phyloP scores from a whole-genome alignment of 2,329 filamentous ascomycete genomes.

The Teratosphaeriaceae sp. region DNA sequence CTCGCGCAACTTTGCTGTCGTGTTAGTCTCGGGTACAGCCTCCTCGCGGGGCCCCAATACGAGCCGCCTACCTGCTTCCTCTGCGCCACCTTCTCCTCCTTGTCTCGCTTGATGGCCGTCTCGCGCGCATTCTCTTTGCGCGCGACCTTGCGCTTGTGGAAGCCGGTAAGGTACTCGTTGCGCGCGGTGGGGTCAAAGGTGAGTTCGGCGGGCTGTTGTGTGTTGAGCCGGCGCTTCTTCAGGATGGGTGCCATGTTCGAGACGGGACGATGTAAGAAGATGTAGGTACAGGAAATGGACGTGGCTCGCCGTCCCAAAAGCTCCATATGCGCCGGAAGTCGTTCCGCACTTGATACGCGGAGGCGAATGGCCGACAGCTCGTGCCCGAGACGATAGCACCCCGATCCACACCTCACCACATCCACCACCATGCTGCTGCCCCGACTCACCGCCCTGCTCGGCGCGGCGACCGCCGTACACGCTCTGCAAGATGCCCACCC shows the following conservation, averaged over 20 bases:
- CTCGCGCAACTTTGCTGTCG: constrained; percentile 86
- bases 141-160: constrained; percentile 90
- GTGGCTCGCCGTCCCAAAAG: too few relatives aligned
- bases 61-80: constrained; percentile 73
- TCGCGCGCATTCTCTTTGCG: constrained; percentile 81
- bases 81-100: constrained; percentile 66
- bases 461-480: constrained; percentile 37
- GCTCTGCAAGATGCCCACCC: constrained; percentile 85
- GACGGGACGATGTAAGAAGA: background rate
- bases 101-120: constrained; percentile 66
- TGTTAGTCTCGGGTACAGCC: too few relatives aligned
- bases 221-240: constrained; percentile 59
- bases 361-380: too few relatives aligned
- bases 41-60: too few relatives aligned
- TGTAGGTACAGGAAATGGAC: too few relatives aligned
- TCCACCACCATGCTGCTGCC: constrained; percentile 19
- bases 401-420: too few relatives aligned
- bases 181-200: constrained; percentile 75
- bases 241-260: constrained; percentile 50
- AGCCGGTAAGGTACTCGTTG: constrained; percentile 85
- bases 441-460: constrained; percentile 18
- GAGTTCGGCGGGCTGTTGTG: constrained; percentile 63
- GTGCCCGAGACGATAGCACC: too few relatives aligned
- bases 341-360: too few relatives aligned
- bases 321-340: too few relatives aligned